phyloP scores from a whole-genome alignment of 345 rosid genomes.

The Brassica juncea region DNA sequence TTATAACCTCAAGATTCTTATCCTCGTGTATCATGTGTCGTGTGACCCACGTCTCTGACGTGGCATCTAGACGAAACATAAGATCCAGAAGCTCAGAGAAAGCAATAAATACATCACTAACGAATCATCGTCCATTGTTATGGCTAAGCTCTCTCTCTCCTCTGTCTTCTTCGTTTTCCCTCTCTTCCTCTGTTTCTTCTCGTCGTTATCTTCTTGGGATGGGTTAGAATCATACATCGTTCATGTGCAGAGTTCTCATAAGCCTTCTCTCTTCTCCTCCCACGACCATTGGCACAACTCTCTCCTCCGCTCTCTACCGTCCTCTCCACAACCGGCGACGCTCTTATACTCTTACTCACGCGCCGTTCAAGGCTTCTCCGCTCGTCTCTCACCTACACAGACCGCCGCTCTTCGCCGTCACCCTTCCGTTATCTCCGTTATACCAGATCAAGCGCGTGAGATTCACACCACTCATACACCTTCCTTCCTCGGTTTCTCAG shows the following conservation, averaged over 20 bases:
- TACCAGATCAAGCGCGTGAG: slow-evolving; percentile 65
- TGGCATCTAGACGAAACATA: slow-evolving; percentile 21
- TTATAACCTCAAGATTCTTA: slow-evolving; percentile 16
- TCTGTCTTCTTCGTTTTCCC: slow-evolving; percentile 36
- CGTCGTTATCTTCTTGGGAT: slow-evolving; percentile 31
- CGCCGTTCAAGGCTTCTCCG: slow-evolving; percentile 77
- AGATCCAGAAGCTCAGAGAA: slow-evolving; percentile 10
- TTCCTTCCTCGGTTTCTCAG: slow-evolving; percentile 67
- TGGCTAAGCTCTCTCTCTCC: slow-evolving; percentile 33
- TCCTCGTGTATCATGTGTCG: slow-evolving; percentile 40
- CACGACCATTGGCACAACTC: slow-evolving; percentile 68
- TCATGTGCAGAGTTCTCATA: slow-evolving; percentile 60
- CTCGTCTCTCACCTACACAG: slow-evolving; percentile 57
- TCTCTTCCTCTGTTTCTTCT: slow-evolving; percentile 32
- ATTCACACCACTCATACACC: slow-evolving; percentile 89
- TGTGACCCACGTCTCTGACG: slow-evolving; percentile 42
- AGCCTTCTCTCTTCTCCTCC: slow-evolving; percentile 64
- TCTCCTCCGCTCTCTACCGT: slow-evolving; percentile 60
- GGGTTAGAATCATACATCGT: slow-evolving; percentile 55
- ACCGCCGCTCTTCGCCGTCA: slow-evolving; percentile 45
- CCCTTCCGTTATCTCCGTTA: slow-evolving; percentile 63
- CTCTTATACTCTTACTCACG: slow-evolving; percentile 71
- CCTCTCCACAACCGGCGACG: slow-evolving; percentile 52
- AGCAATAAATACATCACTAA: slow-evolving; percentile 13
- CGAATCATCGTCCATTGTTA: slow-evolving; percentile 20